Base-by-base conservation (phyloP, 352 stramenopile genomes). In the Pythium grandisporangium region DNA sequence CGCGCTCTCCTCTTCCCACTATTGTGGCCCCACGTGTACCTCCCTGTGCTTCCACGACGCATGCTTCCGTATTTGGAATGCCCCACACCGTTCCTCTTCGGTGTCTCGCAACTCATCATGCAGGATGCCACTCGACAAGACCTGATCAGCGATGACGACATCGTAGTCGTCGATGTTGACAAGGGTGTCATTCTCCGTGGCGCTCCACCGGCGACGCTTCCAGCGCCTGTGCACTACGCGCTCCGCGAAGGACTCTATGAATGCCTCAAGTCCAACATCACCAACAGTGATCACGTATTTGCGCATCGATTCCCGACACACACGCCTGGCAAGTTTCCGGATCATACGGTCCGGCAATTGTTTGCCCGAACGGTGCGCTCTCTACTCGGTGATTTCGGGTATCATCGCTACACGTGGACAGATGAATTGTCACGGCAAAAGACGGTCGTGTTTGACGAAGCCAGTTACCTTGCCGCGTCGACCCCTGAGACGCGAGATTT, bases 61-160 rank as follows among this genome's bases (percentile, higher is more conserved):
- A 84, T 93, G 72, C 57, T 90, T 14, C 73, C 86, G 58, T 91
- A 86, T 41, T 62, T 93, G 14, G 75, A 93, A 40, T 93, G 80
- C 38, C 80, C 80, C 3, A 93, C 80, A 2, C 80, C 80, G 14
- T 93, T 89, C 49, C 83, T 93, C 41, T 87, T 93, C 45, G 80
- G 80, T 29, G 68, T 84, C 10, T 67, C 85, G 32, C 79, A 77
- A 37, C 62, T 69, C 44, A 58, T 62, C 21, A 43, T 87, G 0
- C 71, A 87, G 8, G 71, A 83, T 23, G 59, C 65, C 0, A 68
- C 66, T 30, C 66, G 69, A 45, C 51, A 70, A 33, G 69, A 84
- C 22, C 33, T 78, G 36, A 72, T 84, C 32, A 66, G 53, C 8
- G 76, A 88, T 25, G 79, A 88, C 30, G n/a, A n/a, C n/a, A 48